Evolutionary conservation across 371 early-diverging fungal genomes (phyloP), one percentile per base, ranked within the genome.

Genomic region (Zychaea mexicana): DNA sequence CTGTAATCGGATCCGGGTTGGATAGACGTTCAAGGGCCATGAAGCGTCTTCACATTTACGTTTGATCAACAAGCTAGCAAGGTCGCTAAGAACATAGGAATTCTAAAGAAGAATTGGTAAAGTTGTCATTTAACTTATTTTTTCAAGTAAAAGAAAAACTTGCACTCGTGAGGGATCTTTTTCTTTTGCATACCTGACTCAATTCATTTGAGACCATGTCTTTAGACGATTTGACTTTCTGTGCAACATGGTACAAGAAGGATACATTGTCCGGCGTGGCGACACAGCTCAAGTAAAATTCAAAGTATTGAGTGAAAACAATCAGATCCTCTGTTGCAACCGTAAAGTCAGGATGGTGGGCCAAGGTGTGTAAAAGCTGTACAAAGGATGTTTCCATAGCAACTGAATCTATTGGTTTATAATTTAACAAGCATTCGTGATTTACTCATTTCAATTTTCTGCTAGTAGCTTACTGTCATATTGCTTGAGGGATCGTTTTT

Each of bases 321-420:
- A 74, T 71, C 19, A 96, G 83, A 62, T 88, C 86, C 1, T 85
- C 82, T 1, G 66, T 52, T 28, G 87, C 76, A 12, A 69, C 66
- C 2, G 85, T 82, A 74, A 93, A 95, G 70, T 98, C 98, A 1
- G 97, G 95, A 67, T 97, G 96, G 65, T 93, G 91, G 0, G 96
- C 90, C 32, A 97, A 73, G n/a, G 93, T 67, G 53, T 95, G 91
- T 10, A 96, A 69, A 31, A 95, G 67, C 4, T 86, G 85, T 3
- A 87, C 83, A 27, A 95, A 70, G 3, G 89, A 78, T 61, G 86
- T 72, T 64, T 95, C 96, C 28, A 90, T 76, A 52, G 39, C 53
- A 15, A n/a, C 52, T 12, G 65, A 32, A 12, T 65, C 64, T 15
- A 65, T 59, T n/a, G n/a, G n/a, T n/a, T n/a, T n/a, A n/a, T n/a